Evolutionary conservation across 1,284 basidiomycete genomes (phyloP).

Genomic region (Malassezia pachydermatis): DNA sequence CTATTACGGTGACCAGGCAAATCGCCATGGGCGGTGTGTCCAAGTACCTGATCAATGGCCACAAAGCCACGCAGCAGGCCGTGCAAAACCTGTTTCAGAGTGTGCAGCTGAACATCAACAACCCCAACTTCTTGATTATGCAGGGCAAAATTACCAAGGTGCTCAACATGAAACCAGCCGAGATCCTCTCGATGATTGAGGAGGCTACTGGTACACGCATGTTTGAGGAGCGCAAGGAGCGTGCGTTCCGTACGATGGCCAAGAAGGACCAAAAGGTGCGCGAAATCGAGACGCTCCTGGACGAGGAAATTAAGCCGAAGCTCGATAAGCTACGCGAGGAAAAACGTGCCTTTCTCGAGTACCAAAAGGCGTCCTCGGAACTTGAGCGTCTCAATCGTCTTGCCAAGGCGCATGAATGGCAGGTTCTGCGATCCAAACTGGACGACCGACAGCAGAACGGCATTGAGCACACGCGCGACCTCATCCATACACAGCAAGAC

Average conservation of each 20-base stretch:
- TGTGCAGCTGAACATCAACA: slow-evolving; percentile 98
- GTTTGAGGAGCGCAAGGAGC: slow-evolving; percentile 98
- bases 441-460: slow-evolving; percentile 49
- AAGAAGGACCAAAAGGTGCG: slow-evolving; percentile 96
- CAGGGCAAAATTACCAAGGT: slow-evolving; percentile 71
- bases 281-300: slow-evolving; percentile 59
- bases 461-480: slow-evolving; percentile 35
- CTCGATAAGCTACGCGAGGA: slow-evolving; percentile 80
- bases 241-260: slow-evolving; percentile 88
- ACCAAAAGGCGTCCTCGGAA: slow-evolving; percentile 78
- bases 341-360: slow-evolving; percentile 80
- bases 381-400: slow-evolving; percentile 78
- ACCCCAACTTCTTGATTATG: slow-evolving; percentile 99
- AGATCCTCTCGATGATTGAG: slow-evolving; percentile 96
- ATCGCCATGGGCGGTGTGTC: slow-evolving; percentile 88
- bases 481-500: slow-evolving; percentile 44
- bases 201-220: slow-evolving; percentile 97
- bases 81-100: slow-evolving; percentile 92
- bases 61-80: slow-evolving; percentile 76
- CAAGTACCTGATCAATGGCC: slow-evolving; percentile 96
- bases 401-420: slow-evolving; percentile 83
- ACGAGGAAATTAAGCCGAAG: slow-evolving; percentile 89
- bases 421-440: slow-evolving; percentile 43
- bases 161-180: slow-evolving; percentile 94
- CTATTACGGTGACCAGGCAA: slow-evolving; percentile 94